Evolutionary conservation across 768 basidiomycete species (phyloP).

Genomic region (Tulasnella sp.): DNA sequence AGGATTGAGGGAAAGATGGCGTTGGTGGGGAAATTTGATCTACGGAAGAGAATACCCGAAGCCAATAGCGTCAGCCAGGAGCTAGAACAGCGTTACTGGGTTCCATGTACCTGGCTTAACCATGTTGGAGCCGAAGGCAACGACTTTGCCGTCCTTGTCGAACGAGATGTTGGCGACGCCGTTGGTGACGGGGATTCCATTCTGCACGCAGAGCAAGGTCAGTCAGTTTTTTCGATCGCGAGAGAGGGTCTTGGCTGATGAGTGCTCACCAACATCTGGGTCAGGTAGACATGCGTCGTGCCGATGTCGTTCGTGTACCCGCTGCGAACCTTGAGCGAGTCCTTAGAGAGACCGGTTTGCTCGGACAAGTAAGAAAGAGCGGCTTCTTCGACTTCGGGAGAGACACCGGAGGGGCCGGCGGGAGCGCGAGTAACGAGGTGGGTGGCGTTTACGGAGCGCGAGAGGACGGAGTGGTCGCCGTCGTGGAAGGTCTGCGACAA

Average conservation of each 20-base stretch:
- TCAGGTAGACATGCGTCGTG: constrained; percentile 11
- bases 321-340: not conserved
- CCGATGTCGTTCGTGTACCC: constrained; percentile 13
- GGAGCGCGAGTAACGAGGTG: not conserved
- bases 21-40: constrained; percentile 44
- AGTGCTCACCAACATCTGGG: constrained; percentile 13
- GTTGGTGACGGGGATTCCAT: constrained; percentile 46
- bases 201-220: constrained; percentile 36
- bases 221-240: not conserved
- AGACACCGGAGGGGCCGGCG: not conserved
- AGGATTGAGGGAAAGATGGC: constrained; percentile 43
- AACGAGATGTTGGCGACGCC: constrained; percentile 54
- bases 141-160: constrained; percentile 47
- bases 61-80: no score
- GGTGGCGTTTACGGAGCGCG: not conserved
- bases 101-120: constrained; percentile 50
- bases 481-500: not conserved
- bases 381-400: not conserved
- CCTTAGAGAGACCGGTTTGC: not conserved
- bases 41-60: not conserved
- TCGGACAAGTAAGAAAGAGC: not conserved
- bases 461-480: constrained; percentile 5
- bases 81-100: no score
- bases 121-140: constrained; percentile 49
- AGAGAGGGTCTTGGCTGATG: no score